A percentile compares a stretch with the other conserved stretches of the same genome.
These are phyloP conservation scores for Inonotus obliquus DNA, from an alignment of 1,284 basidiomycete species.

Conservation along the genomic window DNA sequence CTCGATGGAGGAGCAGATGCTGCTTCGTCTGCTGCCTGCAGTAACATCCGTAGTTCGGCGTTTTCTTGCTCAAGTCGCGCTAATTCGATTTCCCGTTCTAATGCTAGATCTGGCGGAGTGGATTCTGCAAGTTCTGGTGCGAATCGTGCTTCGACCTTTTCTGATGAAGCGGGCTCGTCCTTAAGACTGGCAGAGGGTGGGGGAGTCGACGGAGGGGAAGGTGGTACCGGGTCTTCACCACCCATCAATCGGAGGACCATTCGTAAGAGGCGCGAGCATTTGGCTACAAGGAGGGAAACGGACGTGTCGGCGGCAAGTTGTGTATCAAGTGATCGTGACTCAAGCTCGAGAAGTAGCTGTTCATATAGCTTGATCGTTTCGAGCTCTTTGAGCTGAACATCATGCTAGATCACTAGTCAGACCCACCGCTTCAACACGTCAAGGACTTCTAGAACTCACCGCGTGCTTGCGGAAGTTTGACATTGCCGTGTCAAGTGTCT, in stretches of 20 bases:
- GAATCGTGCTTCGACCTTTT: conserved; percentile 9
- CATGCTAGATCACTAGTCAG: conserved; percentile 51
- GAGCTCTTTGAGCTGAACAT: conserved; percentile 91
- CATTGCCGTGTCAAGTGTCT: conserved; percentile 95
- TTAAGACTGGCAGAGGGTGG: neutral
- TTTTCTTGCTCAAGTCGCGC: conserved; percentile 84
- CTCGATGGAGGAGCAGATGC: neutral
- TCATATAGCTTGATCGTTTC: conserved; percentile 92
- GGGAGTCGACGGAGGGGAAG: neutral
- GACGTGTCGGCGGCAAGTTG: conserved; percentile 60
- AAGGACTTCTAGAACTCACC: conserved; percentile 46
- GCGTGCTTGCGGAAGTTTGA: conserved; percentile 88
- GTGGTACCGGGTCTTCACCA: conserved; percentile 37
- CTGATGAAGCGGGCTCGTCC: neutral
- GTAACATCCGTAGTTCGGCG: conserved; percentile 66
- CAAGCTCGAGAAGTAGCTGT: conserved; percentile 69
- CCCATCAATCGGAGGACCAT: conserved; percentile 66
- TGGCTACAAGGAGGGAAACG: conserved; percentile 65
- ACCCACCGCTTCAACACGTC: neutral
- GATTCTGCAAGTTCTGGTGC: conserved; percentile 16
- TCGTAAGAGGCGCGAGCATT: conserved; percentile 71
- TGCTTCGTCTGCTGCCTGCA: conserved; percentile 32
- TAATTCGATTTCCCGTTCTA: conserved; percentile 86
- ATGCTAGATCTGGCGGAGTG: conserved; percentile 54
- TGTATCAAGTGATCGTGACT: conserved; percentile 65